These are phyloP conservation scores for Eutypella sp. DNA, from an alignment of 2,329 filamentous ascomycete species.

Conservation along the genomic window DNA sequence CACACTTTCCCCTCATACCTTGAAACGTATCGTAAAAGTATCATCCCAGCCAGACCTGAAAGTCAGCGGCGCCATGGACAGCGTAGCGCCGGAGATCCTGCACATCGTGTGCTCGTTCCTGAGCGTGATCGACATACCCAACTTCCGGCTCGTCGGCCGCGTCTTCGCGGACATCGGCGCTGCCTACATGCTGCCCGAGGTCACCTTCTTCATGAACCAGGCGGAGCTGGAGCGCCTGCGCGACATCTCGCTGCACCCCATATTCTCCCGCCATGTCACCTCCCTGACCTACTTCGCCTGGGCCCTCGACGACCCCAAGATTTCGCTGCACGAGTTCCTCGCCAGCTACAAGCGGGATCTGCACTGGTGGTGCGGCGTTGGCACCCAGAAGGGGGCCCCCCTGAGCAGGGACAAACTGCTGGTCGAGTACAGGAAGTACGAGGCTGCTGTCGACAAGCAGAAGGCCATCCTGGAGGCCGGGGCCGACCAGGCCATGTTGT, in stretches of 20 bases:
- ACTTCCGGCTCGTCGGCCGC: conserved; percentile 20
- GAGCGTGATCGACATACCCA: conserved; percentile 16
- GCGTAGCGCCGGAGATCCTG: conserved; percentile 19
- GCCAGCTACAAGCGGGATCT: conserved; percentile 6
- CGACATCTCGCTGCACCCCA: conserved; percentile 18
- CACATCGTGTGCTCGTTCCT: conserved; percentile 22
- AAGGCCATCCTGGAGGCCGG: conserved; percentile 7
- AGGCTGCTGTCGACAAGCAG: conserved; percentile 11
- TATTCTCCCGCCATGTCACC: conserved; percentile 18
- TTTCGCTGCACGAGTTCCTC: conserved; percentile 12
- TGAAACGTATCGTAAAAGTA: too few relatives aligned
- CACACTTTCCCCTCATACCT: neutral
- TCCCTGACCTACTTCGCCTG: conserved; percentile 20
- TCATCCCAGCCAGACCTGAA: neutral
- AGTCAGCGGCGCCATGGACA: conserved; percentile 12
- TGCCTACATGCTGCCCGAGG: conserved; percentile 36
- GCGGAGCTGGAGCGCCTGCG: conserved; percentile 18
- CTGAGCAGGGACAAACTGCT: too few relatives aligned
- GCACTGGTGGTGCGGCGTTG: too few relatives aligned
- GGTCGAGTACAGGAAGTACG: conserved; percentile 15
- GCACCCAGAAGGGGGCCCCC: too few relatives aligned
- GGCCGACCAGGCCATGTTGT: conserved; percentile 13
- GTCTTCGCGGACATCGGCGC: conserved; percentile 20
- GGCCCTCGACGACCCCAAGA: conserved; percentile 10
- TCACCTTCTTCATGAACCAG: conserved; percentile 22